These are phyloP conservation scores for Obba rivulosa DNA, from an alignment of 768 basidiomycete genomes.

Conservation along the genomic window DNA sequence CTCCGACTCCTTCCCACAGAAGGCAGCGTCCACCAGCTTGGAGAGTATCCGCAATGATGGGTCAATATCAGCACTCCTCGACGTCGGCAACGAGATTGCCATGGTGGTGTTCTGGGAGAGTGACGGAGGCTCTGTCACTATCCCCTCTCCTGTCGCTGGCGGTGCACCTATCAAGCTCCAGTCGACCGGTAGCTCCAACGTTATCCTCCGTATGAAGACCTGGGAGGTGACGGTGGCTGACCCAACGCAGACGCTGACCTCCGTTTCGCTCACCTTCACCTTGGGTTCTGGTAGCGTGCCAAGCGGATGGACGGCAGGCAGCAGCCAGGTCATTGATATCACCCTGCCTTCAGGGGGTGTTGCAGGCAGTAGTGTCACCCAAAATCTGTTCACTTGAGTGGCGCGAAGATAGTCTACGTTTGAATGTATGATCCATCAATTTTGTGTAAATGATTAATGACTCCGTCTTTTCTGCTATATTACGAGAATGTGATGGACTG, in stretches of 20 bases:
- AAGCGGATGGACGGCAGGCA: conserved; percentile 19
- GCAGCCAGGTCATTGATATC: conserved; percentile 29
- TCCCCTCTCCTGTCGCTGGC: conserved; percentile 22
- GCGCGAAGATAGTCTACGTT: too few relatives aligned
- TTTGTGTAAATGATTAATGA: too few relatives aligned
- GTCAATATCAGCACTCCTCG: conserved; percentile 45
- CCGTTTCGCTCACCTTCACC: conserved; percentile 33
- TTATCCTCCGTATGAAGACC: conserved; percentile 38
- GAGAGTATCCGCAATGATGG: conserved; percentile 41
- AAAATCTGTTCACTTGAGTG: conserved; percentile 7
- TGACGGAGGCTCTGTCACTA: conserved; percentile 37
- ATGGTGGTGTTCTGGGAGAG: conserved; percentile 53
- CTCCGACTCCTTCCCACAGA: conserved; percentile 31
- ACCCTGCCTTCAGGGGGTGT: conserved; percentile 38
- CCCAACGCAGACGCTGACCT: conserved; percentile 48
- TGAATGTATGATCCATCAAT: too few relatives aligned
- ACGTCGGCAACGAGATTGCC: conserved; percentile 32
- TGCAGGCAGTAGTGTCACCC: conserved; percentile 43
- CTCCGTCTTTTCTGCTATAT: too few relatives aligned
- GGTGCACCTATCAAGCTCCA: conserved; percentile 29
- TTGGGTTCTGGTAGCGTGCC: conserved; percentile 20
- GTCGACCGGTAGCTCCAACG: conserved; percentile 35
- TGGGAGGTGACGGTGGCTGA: conserved; percentile 53
- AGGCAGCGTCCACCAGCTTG: conserved; percentile 28
- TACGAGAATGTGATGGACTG: too few relatives aligned